Base-by-base conservation (phyloP, 2,329 filamentous ascomycete genomes). In the Verticillium nubilum region DNA sequence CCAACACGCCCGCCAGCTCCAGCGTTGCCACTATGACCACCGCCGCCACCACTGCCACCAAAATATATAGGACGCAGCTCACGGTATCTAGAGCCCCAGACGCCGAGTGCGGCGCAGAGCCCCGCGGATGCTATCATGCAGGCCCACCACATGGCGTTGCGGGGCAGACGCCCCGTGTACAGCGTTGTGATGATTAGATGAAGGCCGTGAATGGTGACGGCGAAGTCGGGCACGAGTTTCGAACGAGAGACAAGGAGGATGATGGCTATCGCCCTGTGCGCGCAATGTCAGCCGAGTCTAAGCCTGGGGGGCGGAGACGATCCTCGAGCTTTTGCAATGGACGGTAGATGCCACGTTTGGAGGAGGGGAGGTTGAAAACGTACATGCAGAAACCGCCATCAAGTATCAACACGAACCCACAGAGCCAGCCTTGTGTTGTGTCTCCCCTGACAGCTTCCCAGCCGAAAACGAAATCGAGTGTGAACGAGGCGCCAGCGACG, bases 191-290 rank as follows among this genome's bases (percentile, higher is more conserved):
- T 74, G 67, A 95, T 64, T 58, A 97, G 83, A 72, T 97, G 91
- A 50, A 97, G 78, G 72, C 90, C 84, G 76, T 96, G 92, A 19
- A 97, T 84, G 2, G 94, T 97, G 26, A 97, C 79, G 31, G 92
- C 91, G 73, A 98, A 99, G 76, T 99, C 95, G 66, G 92, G 92
- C 56, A 98, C 90, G 62, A 98, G 89, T 74, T 98, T 98, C 54
- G 90, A 95, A 63, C 95, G 91, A 23, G 89, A 87, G 66, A 99
- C 86, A 60, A 98, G 80, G 58, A 94, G 76, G 56, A 97, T 86
- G 60, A 97, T 88, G 50, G 92, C 90, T 60, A 96, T 86, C 50
- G 91, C 86, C 71, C 94, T 98, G 69, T 61, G 37, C 19, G 27
- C 19, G 42, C 42, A 12, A 10, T 50, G 42, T 50, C 19, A 50